A percentile compares a stretch with the other conserved stretches of the same genome.
phyloP scores from a whole-genome alignment of 805 yeast genomes.

The Yarrowia sp. region DNA sequence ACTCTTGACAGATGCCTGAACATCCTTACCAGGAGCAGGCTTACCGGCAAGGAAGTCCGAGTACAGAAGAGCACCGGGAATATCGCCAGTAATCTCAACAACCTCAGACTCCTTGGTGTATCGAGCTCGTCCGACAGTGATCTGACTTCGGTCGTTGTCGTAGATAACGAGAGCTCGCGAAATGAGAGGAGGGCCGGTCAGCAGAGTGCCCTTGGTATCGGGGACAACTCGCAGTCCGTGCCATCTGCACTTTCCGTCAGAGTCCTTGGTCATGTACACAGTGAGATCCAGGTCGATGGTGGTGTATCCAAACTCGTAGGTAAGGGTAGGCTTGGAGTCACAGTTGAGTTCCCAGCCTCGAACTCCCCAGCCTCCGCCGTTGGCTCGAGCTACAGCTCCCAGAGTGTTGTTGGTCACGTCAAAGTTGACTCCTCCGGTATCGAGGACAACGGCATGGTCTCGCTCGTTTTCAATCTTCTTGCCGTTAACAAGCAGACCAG shows the following conservation, averaged over 20 bases:
- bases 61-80: neutral
- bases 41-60: neutral
- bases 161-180: slow-evolving; percentile 10
- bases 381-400: neutral
- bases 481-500: neutral
- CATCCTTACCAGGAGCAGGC: neutral
- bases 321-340: neutral
- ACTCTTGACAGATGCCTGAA: no score
- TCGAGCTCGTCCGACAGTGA: neutral
- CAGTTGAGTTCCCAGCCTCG: neutral
- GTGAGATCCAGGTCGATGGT: neutral
- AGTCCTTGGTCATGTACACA: neutral
- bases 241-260: neutral
- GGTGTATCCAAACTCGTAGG: slow-evolving; percentile 21
- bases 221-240: neutral
- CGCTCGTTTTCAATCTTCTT: neutral
- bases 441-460: neutral
- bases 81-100: neutral
- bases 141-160: slow-evolving; percentile 2
- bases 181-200: slow-evolving; percentile 10
- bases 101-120: neutral
- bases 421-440: neutral
- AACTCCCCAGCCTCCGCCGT: neutral
- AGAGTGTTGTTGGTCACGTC: slow-evolving; percentile 9
- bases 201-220: neutral